A percentile compares a stretch with the other conserved stretches of the same genome.
These are phyloP conservation scores for Cryphonectria radicalis DNA, from an alignment of 2,329 filamentous ascomycete genomes.

Conservation along the genomic window DNA sequence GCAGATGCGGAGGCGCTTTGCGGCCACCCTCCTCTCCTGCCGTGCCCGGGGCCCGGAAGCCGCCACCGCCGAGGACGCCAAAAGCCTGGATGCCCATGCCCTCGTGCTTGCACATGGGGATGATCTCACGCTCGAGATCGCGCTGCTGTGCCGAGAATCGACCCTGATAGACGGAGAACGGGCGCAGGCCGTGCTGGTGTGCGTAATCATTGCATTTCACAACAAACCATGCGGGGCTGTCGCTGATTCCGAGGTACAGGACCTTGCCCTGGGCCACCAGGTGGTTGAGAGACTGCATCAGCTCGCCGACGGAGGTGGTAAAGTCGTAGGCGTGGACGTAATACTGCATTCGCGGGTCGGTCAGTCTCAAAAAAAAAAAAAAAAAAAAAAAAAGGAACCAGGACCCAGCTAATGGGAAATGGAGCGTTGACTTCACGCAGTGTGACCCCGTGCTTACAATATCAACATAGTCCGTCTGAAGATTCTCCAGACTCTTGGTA, in stretches of 20 bases:
- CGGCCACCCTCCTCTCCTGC: slow-evolving; percentile 45
- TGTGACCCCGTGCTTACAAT: slow-evolving; percentile 45
- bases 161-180: slow-evolving; percentile 68
- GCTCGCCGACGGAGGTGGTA: slow-evolving; percentile 56
- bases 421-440: not conserved
- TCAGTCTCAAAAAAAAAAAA: not conserved
- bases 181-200: slow-evolving; percentile 60
- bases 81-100: slow-evolving; percentile 51
- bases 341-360: slow-evolving; percentile 35
- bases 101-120: slow-evolving; percentile 66
- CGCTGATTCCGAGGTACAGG: slow-evolving; percentile 64
- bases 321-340: slow-evolving; percentile 63
- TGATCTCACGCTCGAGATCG: slow-evolving; percentile 72
- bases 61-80: slow-evolving; percentile 51
- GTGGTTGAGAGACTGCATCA: slow-evolving; percentile 63
- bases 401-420: not conserved
- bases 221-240: slow-evolving; percentile 73
- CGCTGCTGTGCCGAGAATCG: slow-evolving; percentile 61
- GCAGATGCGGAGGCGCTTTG: slow-evolving; percentile 28
- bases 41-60: slow-evolving; percentile 41
- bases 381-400: no score
- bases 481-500: slow-evolving; percentile 60
- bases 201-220: slow-evolving; percentile 47
- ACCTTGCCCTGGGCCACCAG: slow-evolving; percentile 58
- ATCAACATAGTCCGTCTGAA: slow-evolving; percentile 72